Conservation (phyloP, 2,329 filamentous ascomycete genomes). For the Talaromyces sp. region DNA sequence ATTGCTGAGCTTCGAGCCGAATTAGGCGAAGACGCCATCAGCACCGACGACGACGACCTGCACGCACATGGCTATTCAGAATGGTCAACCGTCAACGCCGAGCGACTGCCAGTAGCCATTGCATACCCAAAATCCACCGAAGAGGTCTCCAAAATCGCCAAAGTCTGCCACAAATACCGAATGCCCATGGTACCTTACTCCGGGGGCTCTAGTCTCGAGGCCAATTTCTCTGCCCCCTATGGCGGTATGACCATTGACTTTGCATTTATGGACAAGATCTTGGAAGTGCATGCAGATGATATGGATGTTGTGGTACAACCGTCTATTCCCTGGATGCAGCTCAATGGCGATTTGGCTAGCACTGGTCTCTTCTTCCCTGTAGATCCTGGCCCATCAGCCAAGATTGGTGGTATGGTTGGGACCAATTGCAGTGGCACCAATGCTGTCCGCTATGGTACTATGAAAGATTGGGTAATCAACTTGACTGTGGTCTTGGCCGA, state of each 20-base stretch:
- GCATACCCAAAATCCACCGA: constrained; percentile 60
- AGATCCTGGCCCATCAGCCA: constrained; percentile 67
- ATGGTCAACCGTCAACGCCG: constrained; percentile 64
- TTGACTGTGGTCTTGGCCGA: constrained; percentile 67
- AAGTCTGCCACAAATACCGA: constrained; percentile 70
- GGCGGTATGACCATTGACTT: constrained; percentile 90
- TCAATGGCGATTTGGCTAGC: constrained; percentile 69
- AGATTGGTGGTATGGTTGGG: constrained; percentile 58
- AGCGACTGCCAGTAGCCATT: constrained; percentile 59
- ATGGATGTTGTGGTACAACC: constrained; percentile 93
- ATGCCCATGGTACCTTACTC: constrained; percentile 85
- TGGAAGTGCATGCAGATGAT: constrained; percentile 75
- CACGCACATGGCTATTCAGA: constrained; percentile 63
- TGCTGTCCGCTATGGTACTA: constrained; percentile 63
- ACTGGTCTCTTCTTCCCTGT: constrained; percentile 85
- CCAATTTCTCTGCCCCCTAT: constrained; percentile 80
- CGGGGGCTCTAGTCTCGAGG: constrained; percentile 80
- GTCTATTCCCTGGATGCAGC: constrained; percentile 82
- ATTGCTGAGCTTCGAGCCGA: constrained; percentile 50
- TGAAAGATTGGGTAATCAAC: constrained; percentile 71
- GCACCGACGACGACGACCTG: constrained; percentile 59
- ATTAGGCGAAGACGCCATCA: constrained; percentile 57
- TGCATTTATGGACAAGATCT: constrained; percentile 74
- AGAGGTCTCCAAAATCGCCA: constrained; percentile 59
- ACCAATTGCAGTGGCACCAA: constrained; percentile 63